A percentile compares a stretch with the other conserved stretches of the same genome.
Conservation (phyloP, 208 protist species). For the Strigomonas galati region DNA sequence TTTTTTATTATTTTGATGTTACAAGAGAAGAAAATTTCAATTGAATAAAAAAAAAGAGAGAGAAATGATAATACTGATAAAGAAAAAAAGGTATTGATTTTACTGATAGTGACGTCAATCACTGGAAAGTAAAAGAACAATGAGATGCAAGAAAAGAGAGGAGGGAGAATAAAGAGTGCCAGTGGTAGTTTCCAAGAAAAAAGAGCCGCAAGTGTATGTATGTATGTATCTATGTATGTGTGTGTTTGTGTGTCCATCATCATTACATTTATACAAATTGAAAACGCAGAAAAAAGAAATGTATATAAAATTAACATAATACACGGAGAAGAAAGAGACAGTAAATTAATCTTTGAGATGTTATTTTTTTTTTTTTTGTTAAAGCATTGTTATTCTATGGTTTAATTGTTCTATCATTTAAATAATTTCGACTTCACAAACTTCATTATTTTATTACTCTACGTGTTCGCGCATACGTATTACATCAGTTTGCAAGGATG, state of each 20-base stretch:
- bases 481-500: neutral
- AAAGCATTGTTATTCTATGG: too few relatives aligned
- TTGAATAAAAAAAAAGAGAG: neutral
- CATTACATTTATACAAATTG: neutral
- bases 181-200: neutral
- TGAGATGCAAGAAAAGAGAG: neutral
- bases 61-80: conserved; percentile 4
- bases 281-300: neutral
- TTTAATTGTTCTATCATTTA: neutral
- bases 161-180: neutral
- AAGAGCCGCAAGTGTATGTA: neutral
- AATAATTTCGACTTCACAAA: neutral
- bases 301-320: conserved; percentile 12
- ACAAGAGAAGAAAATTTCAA: conserved; percentile 5
- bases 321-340: conserved; percentile 11
- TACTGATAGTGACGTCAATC: neutral
- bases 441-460: neutral
- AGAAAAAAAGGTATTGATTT: conserved; percentile 10
- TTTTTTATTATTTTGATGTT: neutral
- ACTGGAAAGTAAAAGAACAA: neutral
- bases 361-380: neutral
- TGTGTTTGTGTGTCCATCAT: neutral
- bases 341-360: neutral
- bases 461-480: neutral
- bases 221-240: neutral